Conservation (phyloP, 2,329 filamentous ascomycete genomes). For the Neopestalotiopsis sp. region DNA sequence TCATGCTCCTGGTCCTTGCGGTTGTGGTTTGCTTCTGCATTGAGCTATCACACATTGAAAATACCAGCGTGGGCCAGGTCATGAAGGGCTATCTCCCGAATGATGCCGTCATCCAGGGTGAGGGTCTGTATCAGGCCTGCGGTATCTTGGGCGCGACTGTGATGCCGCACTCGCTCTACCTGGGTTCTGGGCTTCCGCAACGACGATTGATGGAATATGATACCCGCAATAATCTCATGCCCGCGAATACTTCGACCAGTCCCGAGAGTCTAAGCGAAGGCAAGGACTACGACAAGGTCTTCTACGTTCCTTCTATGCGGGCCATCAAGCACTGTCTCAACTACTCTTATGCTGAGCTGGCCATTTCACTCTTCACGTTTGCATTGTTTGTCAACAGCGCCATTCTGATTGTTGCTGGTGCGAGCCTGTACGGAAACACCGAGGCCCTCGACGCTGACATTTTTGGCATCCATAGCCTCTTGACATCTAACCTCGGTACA, state of each 20-base stretch:
- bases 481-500: slow-evolving; percentile 71
- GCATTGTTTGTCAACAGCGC: slow-evolving; percentile 84
- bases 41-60: slow-evolving; percentile 66
- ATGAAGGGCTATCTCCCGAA: slow-evolving; percentile 71
- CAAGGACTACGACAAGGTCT: slow-evolving; percentile 46
- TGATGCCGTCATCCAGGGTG: slow-evolving; percentile 57
- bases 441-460: slow-evolving; percentile 74
- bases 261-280: slow-evolving; percentile 29
- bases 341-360: slow-evolving; percentile 73
- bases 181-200: slow-evolving; percentile 73
- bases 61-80: slow-evolving; percentile 61
- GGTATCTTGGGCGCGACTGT: slow-evolving; percentile 80
- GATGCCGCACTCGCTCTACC: slow-evolving; percentile 70
- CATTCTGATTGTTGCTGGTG: slow-evolving; percentile 82
- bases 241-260: slow-evolving; percentile 35
- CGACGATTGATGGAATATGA: slow-evolving; percentile 70
- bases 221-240: slow-evolving; percentile 57
- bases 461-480: slow-evolving; percentile 79
- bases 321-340: slow-evolving; percentile 78
- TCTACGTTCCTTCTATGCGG: slow-evolving; percentile 72
- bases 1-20: slow-evolving; percentile 67
- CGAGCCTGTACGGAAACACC: slow-evolving; percentile 69
- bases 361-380: slow-evolving; percentile 78
- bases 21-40: slow-evolving; percentile 75
- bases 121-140: slow-evolving; percentile 72